Evolutionary conservation across 2,329 filamentous ascomycete genomes (phyloP).

Genomic region (Fusarium zealandicum): DNA sequence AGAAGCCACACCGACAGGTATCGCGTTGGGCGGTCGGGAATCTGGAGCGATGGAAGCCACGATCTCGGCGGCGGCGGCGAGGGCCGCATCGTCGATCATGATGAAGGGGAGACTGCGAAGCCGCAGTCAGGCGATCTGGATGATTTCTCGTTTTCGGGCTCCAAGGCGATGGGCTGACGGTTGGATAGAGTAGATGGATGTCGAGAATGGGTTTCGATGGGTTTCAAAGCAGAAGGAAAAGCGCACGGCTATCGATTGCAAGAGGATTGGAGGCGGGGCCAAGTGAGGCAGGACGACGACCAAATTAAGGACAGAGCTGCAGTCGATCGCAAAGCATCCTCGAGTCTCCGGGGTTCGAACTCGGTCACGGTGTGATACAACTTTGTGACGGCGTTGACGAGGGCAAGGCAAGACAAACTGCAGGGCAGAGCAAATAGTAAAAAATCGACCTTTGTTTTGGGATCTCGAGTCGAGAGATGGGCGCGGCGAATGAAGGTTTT

Average conservation of each 20-base stretch:
- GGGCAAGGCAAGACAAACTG: background rate
- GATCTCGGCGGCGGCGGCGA: conserved; percentile 62
- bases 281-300: conserved; percentile 17
- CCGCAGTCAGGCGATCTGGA: conserved; percentile 38
- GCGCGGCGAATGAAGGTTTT: conserved; percentile 15
- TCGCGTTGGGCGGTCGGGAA: conserved; percentile 49
- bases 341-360: conserved; percentile 17
- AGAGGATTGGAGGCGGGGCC: conserved; percentile 10
- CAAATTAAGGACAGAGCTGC: conserved; percentile 29
- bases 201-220: conserved; percentile 2
- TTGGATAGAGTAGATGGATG: background rate
- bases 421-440: conserved; percentile 6
- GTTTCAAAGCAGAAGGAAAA: conserved; percentile 13
- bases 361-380: conserved; percentile 22
- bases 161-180: conserved; percentile 13
- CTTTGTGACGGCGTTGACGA: conserved; percentile 14
- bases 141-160: conserved; percentile 2
- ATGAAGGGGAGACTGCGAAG: conserved; percentile 37
- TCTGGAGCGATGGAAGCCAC: conserved; percentile 60
- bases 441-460: conserved; percentile 1
- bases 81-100: conserved; percentile 63
- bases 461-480: conserved; percentile 4
- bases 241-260: conserved; percentile 6
- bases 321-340: conserved; percentile 33
- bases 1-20: conserved; percentile 52